Percentiles rank a stretch among this genome's conserved stretches.
Evolutionary conservation across 2,329 filamentous ascomycete genomes (phyloP).

Genomic region (Aspergillus fumigatiaffinis): DNA sequence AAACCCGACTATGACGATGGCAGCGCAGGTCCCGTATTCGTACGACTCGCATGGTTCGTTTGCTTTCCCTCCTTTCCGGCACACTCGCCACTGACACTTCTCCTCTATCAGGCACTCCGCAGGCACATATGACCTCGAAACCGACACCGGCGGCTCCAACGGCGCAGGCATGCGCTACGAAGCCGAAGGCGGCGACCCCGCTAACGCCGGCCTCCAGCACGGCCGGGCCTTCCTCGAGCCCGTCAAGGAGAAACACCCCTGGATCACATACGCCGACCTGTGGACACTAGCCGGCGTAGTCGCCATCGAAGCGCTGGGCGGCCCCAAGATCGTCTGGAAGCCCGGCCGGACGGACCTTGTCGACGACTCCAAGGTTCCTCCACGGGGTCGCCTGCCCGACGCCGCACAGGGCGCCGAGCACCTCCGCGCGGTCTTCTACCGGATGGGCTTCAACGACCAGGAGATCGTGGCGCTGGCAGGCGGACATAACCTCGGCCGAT

Average conservation of each 20-base stretch:
- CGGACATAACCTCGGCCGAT: constrained; percentile 55
- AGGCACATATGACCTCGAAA: constrained; percentile 57
- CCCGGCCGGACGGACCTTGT: constrained; percentile 60
- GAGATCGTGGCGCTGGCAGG: constrained; percentile 57
- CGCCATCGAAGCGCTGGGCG: constrained; percentile 58
- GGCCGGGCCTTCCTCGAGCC: constrained; percentile 62
- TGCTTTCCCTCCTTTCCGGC: not conserved
- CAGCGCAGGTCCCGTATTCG: constrained; percentile 60
- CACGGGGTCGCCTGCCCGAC: constrained; percentile 55
- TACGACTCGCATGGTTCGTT: constrained; percentile 58
- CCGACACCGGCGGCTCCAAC: constrained; percentile 61
- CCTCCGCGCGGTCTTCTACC: constrained; percentile 53
- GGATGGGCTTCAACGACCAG: constrained; percentile 59
- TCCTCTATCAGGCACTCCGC: constrained; percentile 52
- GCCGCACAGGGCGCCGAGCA: constrained; percentile 53
- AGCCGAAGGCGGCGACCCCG: constrained; percentile 60
- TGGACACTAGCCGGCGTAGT: constrained; percentile 61
- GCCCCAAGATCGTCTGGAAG: constrained; percentile 54
- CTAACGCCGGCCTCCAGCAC: constrained; percentile 62
- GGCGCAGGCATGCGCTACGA: constrained; percentile 65
- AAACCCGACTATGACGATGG: constrained; percentile 64
- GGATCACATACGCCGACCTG: constrained; percentile 64
- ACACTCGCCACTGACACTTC: constrained; percentile 5
- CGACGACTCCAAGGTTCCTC: constrained; percentile 58
- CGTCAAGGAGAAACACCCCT: constrained; percentile 55